phyloP scores from a whole-genome alignment of 805 yeast species.

The Candida boidinii region DNA sequence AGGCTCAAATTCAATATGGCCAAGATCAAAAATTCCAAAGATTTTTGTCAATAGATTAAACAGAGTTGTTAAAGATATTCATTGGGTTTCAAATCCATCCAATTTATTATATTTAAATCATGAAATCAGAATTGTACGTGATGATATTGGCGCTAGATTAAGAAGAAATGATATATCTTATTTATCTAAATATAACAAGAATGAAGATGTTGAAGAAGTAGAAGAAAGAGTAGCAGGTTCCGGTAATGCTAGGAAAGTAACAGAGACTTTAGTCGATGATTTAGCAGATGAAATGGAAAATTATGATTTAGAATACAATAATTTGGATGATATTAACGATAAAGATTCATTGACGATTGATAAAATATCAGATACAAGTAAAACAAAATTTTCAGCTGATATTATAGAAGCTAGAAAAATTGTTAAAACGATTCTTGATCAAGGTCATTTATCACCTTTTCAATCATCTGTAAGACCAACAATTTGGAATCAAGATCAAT shows the following conservation, averaged over 20 bases:
- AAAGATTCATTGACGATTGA: too few relatives aligned
- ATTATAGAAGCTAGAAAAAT: slow-evolving; percentile 57
- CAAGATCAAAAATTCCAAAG: slow-evolving; percentile 63
- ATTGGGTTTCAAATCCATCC: slow-evolving; percentile 71
- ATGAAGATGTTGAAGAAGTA: slow-evolving; percentile 12
- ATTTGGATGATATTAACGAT: too few relatives aligned
- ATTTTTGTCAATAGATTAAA: slow-evolving; percentile 63
- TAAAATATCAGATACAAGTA: neutral
- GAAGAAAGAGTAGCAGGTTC: slow-evolving; percentile 19
- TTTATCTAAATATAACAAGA: slow-evolving; percentile 21
- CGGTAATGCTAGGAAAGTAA: slow-evolving; percentile 14
- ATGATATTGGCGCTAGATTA: slow-evolving; percentile 62
- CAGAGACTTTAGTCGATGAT: slow-evolving; percentile 8
- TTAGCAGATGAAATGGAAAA: slow-evolving; percentile 7
- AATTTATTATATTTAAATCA: slow-evolving; percentile 74
- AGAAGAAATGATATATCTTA: slow-evolving; percentile 61
- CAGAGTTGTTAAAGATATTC: slow-evolving; percentile 40
- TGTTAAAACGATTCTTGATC: slow-evolving; percentile 77
- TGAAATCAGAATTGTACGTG: slow-evolving; percentile 69
- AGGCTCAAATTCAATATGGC: slow-evolving; percentile 58
- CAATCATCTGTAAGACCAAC: slow-evolving; percentile 50
- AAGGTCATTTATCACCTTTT: slow-evolving; percentile 84
- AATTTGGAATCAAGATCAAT: slow-evolving; percentile 60
- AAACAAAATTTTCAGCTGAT: slow-evolving; percentile 33
- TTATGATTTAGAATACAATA: too few relatives aligned